Percentiles rank a stretch among this genome's conserved stretches.
phyloP scores from a whole-genome alignment of 495 filamentous ascomycete species.

The Penicillium turbatum region DNA sequence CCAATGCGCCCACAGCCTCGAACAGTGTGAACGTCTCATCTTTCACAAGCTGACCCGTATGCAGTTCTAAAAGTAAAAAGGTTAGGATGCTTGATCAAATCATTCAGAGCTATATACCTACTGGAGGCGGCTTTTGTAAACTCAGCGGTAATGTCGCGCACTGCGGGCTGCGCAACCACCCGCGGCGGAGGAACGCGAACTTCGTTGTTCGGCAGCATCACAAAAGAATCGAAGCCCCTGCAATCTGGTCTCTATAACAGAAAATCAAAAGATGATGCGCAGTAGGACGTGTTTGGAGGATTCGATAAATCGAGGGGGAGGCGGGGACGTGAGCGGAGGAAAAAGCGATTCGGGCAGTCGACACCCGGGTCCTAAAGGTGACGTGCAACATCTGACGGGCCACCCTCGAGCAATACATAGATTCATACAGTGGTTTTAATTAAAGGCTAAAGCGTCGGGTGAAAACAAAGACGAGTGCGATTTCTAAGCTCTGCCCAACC shows the following conservation, averaged over 20 bases:
- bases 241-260: conserved; percentile 22
- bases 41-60: conserved; percentile 80
- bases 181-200: conserved; percentile 33
- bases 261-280: neutral
- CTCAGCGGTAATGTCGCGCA: conserved; percentile 71
- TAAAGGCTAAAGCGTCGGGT: conserved; percentile 1
- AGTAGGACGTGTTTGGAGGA: conserved; percentile 5
- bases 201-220: conserved; percentile 41
- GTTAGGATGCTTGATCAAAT: conserved; percentile 8
- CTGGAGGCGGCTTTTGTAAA: conserved; percentile 68
- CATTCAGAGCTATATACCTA: conserved; percentile 33
- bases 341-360: conserved; percentile 26
- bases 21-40: conserved; percentile 92
- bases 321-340: conserved; percentile 17
- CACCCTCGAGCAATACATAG: neutral
- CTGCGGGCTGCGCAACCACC: conserved; percentile 42
- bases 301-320: conserved; percentile 18
- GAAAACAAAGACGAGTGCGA: conserved; percentile 20
- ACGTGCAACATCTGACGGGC: conserved; percentile 20
- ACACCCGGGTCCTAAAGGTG: conserved; percentile 12
- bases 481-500: conserved; percentile 29
- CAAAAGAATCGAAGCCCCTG: conserved; percentile 21
- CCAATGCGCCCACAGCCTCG: conserved; percentile 89
- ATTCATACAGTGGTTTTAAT: conserved; percentile 4
- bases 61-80: conserved; percentile 52